Evolutionary conservation across 331 rosid genomes (phyloP).

Genomic region (Malus hybrid): DNA sequence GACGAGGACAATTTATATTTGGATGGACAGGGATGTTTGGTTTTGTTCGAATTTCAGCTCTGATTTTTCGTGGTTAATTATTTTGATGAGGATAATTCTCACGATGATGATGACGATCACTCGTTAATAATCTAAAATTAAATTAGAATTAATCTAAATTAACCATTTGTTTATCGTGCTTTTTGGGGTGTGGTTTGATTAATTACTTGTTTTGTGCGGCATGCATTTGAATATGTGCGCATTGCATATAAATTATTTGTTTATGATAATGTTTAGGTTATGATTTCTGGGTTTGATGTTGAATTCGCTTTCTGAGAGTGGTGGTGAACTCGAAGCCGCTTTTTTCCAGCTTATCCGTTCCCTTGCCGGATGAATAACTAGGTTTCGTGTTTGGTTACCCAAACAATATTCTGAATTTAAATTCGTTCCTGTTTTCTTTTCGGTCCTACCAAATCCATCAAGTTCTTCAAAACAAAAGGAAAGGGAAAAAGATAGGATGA

Average conservation of each 20-base stretch:
- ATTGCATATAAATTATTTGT: neutral
- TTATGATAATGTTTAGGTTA: conserved; percentile 1
- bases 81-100: conserved; percentile 10
- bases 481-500: neutral
- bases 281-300: conserved; percentile 30
- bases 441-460: neutral
- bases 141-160: neutral
- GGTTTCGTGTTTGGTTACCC: conserved; percentile 64
- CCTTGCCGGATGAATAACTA: conserved; percentile 61
- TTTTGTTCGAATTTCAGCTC: conserved; percentile 39
- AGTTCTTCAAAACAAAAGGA: neutral
- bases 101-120: neutral
- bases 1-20: too few species aligned
- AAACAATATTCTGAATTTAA: conserved; percentile 5
- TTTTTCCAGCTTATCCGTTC: conserved; percentile 71
- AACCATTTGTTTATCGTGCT: conserved; percentile 1
- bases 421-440: neutral
- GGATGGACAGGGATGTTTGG: too few species aligned
- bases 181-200: neutral
- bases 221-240: conserved; percentile 30
- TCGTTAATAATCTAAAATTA: neutral
- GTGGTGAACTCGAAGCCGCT: conserved; percentile 82
- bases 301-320: conserved; percentile 48
- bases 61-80: conserved; percentile 23
- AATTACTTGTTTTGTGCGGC: neutral